Conservation (phyloP, 768 basidiomycete genomes). For the Boletales sp. region DNA sequence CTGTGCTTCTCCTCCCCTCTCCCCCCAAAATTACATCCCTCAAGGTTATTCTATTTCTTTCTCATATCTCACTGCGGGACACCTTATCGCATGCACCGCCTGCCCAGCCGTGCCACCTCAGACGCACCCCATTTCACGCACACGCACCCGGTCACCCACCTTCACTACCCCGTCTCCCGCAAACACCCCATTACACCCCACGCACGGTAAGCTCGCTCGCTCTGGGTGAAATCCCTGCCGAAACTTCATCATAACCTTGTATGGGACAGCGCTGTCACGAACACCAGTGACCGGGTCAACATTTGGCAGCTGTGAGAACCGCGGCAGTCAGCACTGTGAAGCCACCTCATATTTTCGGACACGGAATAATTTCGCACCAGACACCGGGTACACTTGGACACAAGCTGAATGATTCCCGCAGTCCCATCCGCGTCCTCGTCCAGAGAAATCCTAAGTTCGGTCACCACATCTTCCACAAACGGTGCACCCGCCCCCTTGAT, state of each 20-base stretch:
- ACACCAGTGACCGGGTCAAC: slow-evolving; percentile 61
- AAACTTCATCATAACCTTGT: slow-evolving; percentile 72
- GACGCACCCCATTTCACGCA: slow-evolving; percentile 40
- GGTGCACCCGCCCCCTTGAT: slow-evolving; percentile 59
- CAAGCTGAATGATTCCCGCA: slow-evolving; percentile 44
- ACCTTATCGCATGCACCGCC: too few species aligned
- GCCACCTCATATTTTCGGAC: slow-evolving; percentile 7
- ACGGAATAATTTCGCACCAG: slow-evolving; percentile 45
- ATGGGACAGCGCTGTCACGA: slow-evolving; percentile 71
- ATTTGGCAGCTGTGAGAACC: slow-evolving; percentile 59
- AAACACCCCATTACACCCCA: slow-evolving; percentile 65
- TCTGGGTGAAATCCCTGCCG: slow-evolving; percentile 55
- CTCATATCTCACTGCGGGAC: too few species aligned
- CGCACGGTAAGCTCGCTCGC: slow-evolving; percentile 50
- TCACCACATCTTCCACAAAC: slow-evolving; percentile 71
- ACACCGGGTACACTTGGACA: slow-evolving; percentile 70
- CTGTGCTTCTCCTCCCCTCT: too few species aligned
- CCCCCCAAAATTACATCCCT: too few species aligned
- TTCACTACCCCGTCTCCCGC: slow-evolving; percentile 46
- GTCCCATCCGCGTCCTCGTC: slow-evolving; percentile 12
- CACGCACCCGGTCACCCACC: slow-evolving; percentile 60
- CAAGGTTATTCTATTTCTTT: too few species aligned
- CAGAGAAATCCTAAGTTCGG: slow-evolving; percentile 53
- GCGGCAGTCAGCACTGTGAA: not conserved
- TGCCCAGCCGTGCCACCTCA: slow-evolving; percentile 1